Conservation (phyloP, 805 yeast genomes). For the Teunomyces kruisii region DNA sequence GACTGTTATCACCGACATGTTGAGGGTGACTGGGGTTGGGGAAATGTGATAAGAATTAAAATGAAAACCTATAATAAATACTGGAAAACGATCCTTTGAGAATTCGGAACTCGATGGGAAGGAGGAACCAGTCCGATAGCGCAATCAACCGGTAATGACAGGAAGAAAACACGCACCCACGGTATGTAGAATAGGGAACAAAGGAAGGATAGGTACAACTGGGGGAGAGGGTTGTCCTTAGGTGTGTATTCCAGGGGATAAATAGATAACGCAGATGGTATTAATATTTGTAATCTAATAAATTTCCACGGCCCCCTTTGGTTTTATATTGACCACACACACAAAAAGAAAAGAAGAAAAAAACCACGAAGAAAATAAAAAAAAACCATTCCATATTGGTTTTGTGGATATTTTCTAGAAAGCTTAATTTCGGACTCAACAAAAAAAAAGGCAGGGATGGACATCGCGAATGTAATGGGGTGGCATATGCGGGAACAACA, state of each 20-base stretch:
- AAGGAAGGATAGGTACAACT: background rate
- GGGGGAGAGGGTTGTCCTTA: background rate
- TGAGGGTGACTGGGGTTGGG: background rate
- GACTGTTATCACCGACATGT: slow-evolving; percentile 1
- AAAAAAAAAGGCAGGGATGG: background rate
- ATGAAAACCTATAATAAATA: too few relatives aligned
- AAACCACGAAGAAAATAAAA: background rate
- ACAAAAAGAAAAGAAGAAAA: slow-evolving; percentile 4
- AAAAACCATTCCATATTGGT: slow-evolving; percentile 1
- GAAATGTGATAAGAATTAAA: too few relatives aligned
- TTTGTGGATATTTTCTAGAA: slow-evolving; percentile 2
- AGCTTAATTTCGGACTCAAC: slow-evolving; percentile 4
- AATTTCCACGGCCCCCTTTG: slow-evolving; percentile 3
- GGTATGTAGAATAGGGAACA: background rate
- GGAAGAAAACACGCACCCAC: background rate
- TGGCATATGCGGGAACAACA: background rate
- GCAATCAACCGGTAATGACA: background rate
- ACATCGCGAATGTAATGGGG: background rate
- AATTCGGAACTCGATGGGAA: background rate
- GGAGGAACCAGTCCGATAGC: background rate
- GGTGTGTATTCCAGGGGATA: background rate
- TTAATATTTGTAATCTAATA: background rate
- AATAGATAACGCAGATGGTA: background rate
- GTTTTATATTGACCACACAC: slow-evolving; percentile 2
- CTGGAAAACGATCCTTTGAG: background rate